phyloP scores from a whole-genome alignment of 148 eudicot genomes.

The Simmondsia chinensis region DNA sequence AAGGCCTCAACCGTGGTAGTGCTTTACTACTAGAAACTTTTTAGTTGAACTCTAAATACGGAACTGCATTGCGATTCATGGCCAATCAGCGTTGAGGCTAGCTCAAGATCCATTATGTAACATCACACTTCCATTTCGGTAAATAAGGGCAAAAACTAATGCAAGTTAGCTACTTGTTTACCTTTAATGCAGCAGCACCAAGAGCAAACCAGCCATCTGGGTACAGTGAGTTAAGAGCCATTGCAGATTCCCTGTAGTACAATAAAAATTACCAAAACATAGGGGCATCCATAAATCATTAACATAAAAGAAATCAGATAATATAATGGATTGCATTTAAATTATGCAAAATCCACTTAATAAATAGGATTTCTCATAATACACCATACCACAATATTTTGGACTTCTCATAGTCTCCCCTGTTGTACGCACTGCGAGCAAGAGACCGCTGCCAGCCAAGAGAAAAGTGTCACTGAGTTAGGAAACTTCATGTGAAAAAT shows the following conservation, averaged over 20 bases:
- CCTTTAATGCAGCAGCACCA: conserved; percentile 97
- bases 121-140: too few species aligned
- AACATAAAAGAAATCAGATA: too few species aligned
- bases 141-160: neutral
- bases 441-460: conserved; percentile 55
- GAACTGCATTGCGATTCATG: too few species aligned
- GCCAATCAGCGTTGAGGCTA: too few species aligned
- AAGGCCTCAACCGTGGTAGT: too few species aligned
- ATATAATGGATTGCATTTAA: too few species aligned
- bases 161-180: conserved; percentile 6
- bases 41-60: too few species aligned
- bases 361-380: too few species aligned
- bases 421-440: conserved; percentile 86
- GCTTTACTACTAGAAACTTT: too few species aligned
- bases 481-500: neutral
- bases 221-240: conserved; percentile 78
- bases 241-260: conserved; percentile 68
- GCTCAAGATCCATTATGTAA: too few species aligned
- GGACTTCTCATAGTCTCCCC: conserved; percentile 70
- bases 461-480: neutral
- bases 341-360: too few species aligned
- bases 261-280: conserved; percentile 1
- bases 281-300: too few species aligned
- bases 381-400: conserved; percentile 50
- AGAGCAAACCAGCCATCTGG: conserved; percentile 99